Evolutionary conservation across 352 stramenopile genomes (phyloP).

Genomic region (Phytophthora cactorum): DNA sequence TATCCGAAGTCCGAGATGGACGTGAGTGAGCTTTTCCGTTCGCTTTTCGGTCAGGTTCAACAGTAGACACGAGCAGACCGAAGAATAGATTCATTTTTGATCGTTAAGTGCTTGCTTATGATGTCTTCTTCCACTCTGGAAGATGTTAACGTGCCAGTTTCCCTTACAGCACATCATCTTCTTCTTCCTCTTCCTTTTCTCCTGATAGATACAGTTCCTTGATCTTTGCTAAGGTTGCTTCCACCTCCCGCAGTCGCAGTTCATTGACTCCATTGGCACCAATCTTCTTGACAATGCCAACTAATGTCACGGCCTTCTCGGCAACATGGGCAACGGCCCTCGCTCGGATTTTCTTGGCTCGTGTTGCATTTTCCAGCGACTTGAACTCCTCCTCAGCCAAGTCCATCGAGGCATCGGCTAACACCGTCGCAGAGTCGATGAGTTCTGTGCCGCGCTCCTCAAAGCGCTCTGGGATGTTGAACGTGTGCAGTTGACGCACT

Average conservation of each 20-base stretch:
- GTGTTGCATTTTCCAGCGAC: conserved; percentile 62
- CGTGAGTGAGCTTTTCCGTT: conserved; percentile 85
- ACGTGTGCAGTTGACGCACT: conserved; percentile 56
- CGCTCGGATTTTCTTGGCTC: conserved; percentile 85
- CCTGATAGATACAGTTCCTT: conserved; percentile 68
- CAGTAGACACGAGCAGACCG: conserved; percentile 30
- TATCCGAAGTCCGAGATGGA: conserved; percentile 81
- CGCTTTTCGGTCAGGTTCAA: conserved; percentile 76
- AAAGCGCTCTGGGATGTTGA: conserved; percentile 76
- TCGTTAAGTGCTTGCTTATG: conserved; percentile 20
- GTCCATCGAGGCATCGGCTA: conserved; percentile 76
- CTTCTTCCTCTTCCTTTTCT: conserved; percentile 81
- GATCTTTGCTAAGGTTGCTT: conserved; percentile 46
- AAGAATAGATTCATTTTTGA: conserved; percentile 31
- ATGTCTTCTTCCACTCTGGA: conserved; percentile 22
- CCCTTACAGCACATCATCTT: conserved; percentile 86
- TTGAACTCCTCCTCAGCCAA: conserved; percentile 84
- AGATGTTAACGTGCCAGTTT: conserved; percentile 13
- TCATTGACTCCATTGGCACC: conserved; percentile 65
- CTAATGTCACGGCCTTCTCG: conserved; percentile 78
- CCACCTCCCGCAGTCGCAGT: conserved; percentile 48
- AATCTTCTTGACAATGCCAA: conserved; percentile 88
- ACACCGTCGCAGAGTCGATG: conserved; percentile 58
- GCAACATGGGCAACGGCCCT: conserved; percentile 69
- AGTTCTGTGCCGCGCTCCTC: conserved; percentile 70